Evolutionary conservation across 1,139 yeast genomes (phyloP).

Genomic region (Arxiozyma bovina): DNA sequence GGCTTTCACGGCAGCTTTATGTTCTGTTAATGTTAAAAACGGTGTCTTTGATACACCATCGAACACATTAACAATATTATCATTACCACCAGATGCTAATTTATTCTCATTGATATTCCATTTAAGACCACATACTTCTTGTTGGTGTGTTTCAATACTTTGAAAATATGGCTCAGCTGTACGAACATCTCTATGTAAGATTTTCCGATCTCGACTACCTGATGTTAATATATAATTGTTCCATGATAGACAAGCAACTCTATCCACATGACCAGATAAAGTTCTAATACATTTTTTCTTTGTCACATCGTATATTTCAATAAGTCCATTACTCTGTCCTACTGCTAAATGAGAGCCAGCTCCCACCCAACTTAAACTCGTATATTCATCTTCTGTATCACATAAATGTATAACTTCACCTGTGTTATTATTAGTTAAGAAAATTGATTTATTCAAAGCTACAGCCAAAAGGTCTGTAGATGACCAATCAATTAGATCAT

Average conservation of each 20-base stretch:
- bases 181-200: conserved; percentile 85
- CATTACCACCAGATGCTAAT: conserved; percentile 91
- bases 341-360: conserved; percentile 91
- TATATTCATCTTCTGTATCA: conserved; percentile 29
- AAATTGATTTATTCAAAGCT: conserved; percentile 80
- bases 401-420: conserved; percentile 81
- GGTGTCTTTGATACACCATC: conserved; percentile 72
- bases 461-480: conserved; percentile 82
- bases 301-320: conserved; percentile 95
- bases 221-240: conserved; percentile 81
- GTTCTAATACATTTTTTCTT: conserved; percentile 74
- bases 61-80: conserved; percentile 78
- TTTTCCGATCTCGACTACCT: conserved; percentile 79
- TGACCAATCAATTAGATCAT: conserved; percentile 94
- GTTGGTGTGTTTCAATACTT: conserved; percentile 67
- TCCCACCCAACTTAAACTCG: conserved; percentile 89
- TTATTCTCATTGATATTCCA: conserved; percentile 90
- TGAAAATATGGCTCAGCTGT: conserved; percentile 75
- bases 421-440: conserved; percentile 82
- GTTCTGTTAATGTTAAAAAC: conserved; percentile 66
- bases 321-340: conserved; percentile 80
- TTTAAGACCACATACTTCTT: conserved; percentile 91
- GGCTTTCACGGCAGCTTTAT: conserved; percentile 93
- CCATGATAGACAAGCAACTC: conserved; percentile 91
- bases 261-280: conserved; percentile 81